phyloP scores from a whole-genome alignment of 306 rosid species.

The Gleditsia sinensis region DNA sequence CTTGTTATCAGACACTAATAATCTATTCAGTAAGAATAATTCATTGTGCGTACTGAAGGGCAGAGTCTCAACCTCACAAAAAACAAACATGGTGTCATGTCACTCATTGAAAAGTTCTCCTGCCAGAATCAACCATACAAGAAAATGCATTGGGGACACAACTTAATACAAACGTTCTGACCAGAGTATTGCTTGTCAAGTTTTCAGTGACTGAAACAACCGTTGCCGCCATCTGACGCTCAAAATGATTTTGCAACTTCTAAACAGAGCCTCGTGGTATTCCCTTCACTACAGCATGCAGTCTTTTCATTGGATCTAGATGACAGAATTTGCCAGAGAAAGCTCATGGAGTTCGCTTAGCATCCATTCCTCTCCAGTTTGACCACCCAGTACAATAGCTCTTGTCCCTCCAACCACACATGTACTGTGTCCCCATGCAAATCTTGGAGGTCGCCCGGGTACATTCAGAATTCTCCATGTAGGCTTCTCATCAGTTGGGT shows the following conservation, averaged over 20 bases:
- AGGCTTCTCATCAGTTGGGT: slow-evolving; percentile 97
- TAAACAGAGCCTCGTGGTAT: slow-evolving; percentile 36
- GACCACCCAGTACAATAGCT: slow-evolving; percentile 98
- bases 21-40: slow-evolving; percentile 75
- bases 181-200: slow-evolving; percentile 50
- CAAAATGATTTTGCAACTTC: slow-evolving; percentile 40
- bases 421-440: slow-evolving; percentile 99
- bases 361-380: slow-evolving; percentile 99
- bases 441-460: slow-evolving; percentile 93
- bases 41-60: slow-evolving; percentile 63
- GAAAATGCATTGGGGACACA: slow-evolving; percentile 47
- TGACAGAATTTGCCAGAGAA: slow-evolving; percentile 80
- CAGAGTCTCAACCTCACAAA: slow-evolving; percentile 69
- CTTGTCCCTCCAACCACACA: slow-evolving; percentile 99
- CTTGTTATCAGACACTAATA: slow-evolving; percentile 56
- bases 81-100: slow-evolving; percentile 60
- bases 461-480: slow-evolving; percentile 97
- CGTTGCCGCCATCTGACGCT: slow-evolving; percentile 45
- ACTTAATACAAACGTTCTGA: slow-evolving; percentile 51
- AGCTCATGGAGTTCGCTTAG: slow-evolving; percentile 96
- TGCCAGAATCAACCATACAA: slow-evolving; percentile 61
- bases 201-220: slow-evolving; percentile 43
- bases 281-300: slow-evolving; percentile 40
- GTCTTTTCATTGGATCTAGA: slow-evolving; percentile 47
- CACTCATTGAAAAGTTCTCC: slow-evolving; percentile 51